Conservation (phyloP, 2,329 filamentous ascomycete species). For the Cryphonectria japonica region DNA sequence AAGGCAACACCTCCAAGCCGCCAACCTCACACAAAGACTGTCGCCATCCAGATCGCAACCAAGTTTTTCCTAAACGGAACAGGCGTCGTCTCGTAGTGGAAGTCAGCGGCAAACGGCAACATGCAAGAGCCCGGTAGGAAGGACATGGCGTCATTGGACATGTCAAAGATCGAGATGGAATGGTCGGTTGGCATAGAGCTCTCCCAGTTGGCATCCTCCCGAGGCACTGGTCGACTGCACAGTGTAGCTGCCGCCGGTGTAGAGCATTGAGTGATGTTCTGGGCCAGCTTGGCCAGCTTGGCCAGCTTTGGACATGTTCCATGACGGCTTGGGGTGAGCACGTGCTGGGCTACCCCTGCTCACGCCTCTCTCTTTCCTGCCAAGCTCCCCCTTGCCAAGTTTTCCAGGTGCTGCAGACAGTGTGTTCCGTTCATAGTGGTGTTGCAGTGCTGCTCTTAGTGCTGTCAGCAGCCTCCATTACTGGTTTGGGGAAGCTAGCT, state of each 20-base stretch:
- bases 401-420: not conserved
- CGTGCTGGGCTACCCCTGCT: conserved; percentile 10
- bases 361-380: not conserved
- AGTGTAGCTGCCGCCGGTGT: not conserved
- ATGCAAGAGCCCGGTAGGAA: not conserved
- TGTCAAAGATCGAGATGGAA: conserved; percentile 8
- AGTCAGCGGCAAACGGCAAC: not conserved
- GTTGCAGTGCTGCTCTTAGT: not conserved
- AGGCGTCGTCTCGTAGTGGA: not conserved
- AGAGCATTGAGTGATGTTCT: not conserved
- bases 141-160: conserved; percentile 12
- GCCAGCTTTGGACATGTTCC: not conserved
- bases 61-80: not conserved
- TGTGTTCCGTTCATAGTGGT: not conserved
- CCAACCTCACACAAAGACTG: not conserved
- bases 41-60: not conserved
- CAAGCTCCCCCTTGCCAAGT: conserved; percentile 5
- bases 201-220: not conserved
- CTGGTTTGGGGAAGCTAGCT: conserved; percentile 1
- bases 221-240: not conserved
- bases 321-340: conserved; percentile 8
- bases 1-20: conserved; percentile 1
- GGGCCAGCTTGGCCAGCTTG: too few relatives aligned
- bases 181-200: not conserved
- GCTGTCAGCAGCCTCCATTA: not conserved